Evolutionary conservation across 345 rosid species (phyloP), one percentile per base, ranked within the genome.

Genomic region (Salix dunnii): DNA sequence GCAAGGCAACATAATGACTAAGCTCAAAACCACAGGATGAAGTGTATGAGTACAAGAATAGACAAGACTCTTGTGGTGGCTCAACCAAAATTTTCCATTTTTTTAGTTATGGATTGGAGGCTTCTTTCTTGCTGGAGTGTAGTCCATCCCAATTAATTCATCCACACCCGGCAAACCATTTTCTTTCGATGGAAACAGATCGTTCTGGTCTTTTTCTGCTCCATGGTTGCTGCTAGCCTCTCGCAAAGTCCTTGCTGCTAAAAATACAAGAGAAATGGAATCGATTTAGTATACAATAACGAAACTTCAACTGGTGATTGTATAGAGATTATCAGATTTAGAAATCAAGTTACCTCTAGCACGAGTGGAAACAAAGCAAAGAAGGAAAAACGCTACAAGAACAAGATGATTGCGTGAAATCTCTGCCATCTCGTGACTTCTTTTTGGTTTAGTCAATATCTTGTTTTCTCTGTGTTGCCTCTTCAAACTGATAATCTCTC

Each of bases 41-140:
- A 23, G 27, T 55, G 13, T 58, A 58, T 18, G 51, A 40, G 13
- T 35, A 12, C 5, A 46, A 12, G 68, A 61, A 40, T 12, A 17
- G 55, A 21, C 16, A 46, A 30, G 48, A 31, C n/a, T 10, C 23
- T 38, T 5, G 21, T 3, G 35, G 33, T 30, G 21, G 18, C 65
- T 35, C 18, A 38, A 36, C 75, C 74, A 79, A 71, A 77, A 51
- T 30, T 73, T 62, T 31, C n/a, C 42, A 27, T 75, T 10, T 55
- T 68, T 75, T 65, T 75, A 86, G 75, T 90, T 90, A 75, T 90
- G 94, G 65, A 88, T 88, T 28, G 94, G 94, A 70, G 94, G 89
- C 79, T 79, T 90, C 73, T 79, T 87, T 74, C 75, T 86, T 1
- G 91, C 91, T 2, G 90, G 90, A 55, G 88, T 86, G 76, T 90